Evolutionary conservation across 257 asterid genomes (phyloP), one percentile per base, ranked within the genome.

Genomic region (Rhazya stricta): DNA sequence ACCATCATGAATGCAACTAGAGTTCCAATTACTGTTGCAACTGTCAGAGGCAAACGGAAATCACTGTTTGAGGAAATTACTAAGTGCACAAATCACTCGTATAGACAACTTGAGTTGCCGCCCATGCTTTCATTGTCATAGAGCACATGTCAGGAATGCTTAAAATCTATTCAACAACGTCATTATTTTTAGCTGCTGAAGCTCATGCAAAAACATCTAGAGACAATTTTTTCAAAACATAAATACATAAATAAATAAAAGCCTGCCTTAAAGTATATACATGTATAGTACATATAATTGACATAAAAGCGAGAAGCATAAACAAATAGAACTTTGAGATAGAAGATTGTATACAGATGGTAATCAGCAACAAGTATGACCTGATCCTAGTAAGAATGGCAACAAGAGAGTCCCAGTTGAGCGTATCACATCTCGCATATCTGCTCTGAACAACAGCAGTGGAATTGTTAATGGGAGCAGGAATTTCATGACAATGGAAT

Each of bases 381-480:
- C 97, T 85, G 96, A 87, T 74, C 96, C 96, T 9, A 92, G 86
- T 79, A 86, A 84, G 88, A 92, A 92, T 67, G 96, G 94, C 76
- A 87, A 78, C 73, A 92, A 79, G 82, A 92, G 78, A 76, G 94
- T 85, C 74, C 96, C 96, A 0, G 92, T 89, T 16, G 91, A 82
- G 69, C n/a, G 77, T 65, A 89, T 29, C 48, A 92, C 89, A 42
- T 86, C 85, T 53, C 80, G 74, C 86, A 92, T 48, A 79, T 92
- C 88, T 45, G 96, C 97, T 85, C 92, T 88, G 69, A 89, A 92
- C 51, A 92, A 82, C 79, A 92, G 84, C 82, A 92, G 78, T 12
- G 97, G 94, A 74, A 90, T 84, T 27, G 97, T 86, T 75, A 89
- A 79, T 18, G 97, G 97, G 73, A 92, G 84, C 72, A 92, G 85